Conservation (phyloP, 257 asterid genomes). For the Sherardia arvensis region DNA sequence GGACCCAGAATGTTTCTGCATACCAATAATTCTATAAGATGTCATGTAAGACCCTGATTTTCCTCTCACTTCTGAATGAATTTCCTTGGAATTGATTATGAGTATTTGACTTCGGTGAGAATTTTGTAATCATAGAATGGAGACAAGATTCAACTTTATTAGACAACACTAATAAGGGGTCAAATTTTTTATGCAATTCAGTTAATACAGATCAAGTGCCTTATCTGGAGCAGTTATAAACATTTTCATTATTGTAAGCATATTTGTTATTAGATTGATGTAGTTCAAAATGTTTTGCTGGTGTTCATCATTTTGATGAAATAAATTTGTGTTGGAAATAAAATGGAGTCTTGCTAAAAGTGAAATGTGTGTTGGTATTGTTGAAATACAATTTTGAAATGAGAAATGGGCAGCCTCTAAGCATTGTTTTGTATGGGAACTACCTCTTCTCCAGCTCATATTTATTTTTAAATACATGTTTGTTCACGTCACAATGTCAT, state of each 20-base stretch:
- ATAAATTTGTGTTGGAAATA: neutral
- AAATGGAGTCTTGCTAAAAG: too few relatives aligned
- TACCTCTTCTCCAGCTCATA: neutral
- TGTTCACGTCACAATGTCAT: neutral
- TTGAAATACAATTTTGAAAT: too few relatives aligned
- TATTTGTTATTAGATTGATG: too few relatives aligned
- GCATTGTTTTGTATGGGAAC: neutral
- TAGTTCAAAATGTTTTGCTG: neutral
- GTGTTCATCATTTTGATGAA: neutral
- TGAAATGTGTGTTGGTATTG: neutral
- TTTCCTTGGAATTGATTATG: too few relatives aligned
- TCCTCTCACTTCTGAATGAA: too few relatives aligned
- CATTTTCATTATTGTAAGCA: too few relatives aligned
- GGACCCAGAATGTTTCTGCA: neutral
- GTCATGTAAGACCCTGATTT: too few relatives aligned
- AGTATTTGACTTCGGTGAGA: too few relatives aligned
- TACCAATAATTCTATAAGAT: too few relatives aligned
- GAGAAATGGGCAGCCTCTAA: neutral
- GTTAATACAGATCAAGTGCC: neutral
- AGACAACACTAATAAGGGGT: too few relatives aligned
- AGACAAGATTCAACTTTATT: neutral
- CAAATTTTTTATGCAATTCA: neutral
- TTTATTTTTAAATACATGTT: neutral
- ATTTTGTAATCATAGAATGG: too few relatives aligned
- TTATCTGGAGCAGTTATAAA: neutral